phyloP scores from a whole-genome alignment of 257 asterid species.

The Leptodermis oblonga region DNA sequence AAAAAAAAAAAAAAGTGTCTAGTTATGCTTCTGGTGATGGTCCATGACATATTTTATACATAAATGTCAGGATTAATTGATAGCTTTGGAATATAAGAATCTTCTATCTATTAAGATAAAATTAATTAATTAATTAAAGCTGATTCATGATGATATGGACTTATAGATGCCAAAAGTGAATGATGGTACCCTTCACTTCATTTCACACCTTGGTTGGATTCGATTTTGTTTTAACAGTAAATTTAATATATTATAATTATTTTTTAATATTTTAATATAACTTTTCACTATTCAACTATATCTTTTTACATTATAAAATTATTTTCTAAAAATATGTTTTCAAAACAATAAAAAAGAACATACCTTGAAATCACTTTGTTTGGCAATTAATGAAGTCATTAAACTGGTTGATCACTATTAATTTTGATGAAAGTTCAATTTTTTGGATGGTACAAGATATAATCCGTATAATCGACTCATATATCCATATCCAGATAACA shows the following conservation, averaged over 20 bases:
- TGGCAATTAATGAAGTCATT: not conserved
- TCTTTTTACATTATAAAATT: too few species aligned
- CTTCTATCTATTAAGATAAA: not conserved
- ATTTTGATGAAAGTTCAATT: too few species aligned
- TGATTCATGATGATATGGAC: not conserved
- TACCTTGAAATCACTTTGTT: not conserved
- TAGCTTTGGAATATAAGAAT: conserved; percentile 7
- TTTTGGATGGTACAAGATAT: too few species aligned
- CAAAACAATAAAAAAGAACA: too few species aligned
- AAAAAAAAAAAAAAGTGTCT: too few species aligned
- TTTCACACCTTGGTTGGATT: too few species aligned
- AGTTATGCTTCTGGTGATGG: conserved; percentile 3
- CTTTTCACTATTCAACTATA: too few species aligned
- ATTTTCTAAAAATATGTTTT: too few species aligned
- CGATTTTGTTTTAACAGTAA: too few species aligned
- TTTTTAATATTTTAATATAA: not conserved
- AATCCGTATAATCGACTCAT: too few species aligned
- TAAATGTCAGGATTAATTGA: not conserved
- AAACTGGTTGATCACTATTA: too few species aligned
- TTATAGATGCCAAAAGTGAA: conserved; percentile 3
- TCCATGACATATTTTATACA: not conserved
- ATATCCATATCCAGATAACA: too few species aligned
- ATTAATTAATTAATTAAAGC: not conserved
- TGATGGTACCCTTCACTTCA: conserved; percentile 1
- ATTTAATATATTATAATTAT: not conserved